Conservation (phyloP, 2,329 filamentous ascomycete genomes). For the Ophiostoma novo-ulmi region DNA sequence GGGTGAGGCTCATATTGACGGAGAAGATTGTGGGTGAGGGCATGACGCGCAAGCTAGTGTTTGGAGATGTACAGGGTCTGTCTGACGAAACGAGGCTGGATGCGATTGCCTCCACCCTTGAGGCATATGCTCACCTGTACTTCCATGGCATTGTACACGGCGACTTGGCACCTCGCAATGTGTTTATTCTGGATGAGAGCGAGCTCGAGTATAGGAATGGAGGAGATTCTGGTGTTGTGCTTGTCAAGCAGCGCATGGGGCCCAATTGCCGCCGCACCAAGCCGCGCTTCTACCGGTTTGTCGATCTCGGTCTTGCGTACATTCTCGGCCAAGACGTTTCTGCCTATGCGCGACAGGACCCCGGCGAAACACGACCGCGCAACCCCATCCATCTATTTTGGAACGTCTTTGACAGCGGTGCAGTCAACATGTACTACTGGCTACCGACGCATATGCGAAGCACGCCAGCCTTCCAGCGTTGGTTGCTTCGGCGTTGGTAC, state of each 20-base stretch:
- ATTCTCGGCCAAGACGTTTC: slow-evolving; percentile 21
- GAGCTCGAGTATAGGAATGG: neutral
- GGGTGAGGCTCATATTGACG: slow-evolving; percentile 24
- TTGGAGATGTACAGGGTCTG: slow-evolving; percentile 22
- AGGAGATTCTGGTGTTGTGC: slow-evolving; percentile 40
- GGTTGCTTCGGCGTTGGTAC: slow-evolving; percentile 26
- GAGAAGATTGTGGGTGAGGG: slow-evolving; percentile 18
- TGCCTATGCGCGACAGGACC: neutral
- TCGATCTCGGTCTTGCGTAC: slow-evolving; percentile 26
- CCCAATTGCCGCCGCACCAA: neutral
- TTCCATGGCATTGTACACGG: slow-evolving; percentile 25
- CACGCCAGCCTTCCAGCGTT: slow-evolving; percentile 22
- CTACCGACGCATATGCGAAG: slow-evolving; percentile 23
- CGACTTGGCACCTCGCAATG: slow-evolving; percentile 27
- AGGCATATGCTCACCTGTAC: slow-evolving; percentile 25
- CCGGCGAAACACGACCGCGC: slow-evolving; percentile 21
- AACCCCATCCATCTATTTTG: slow-evolving; percentile 27
- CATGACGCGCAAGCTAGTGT: slow-evolving; percentile 24
- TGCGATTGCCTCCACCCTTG: slow-evolving; percentile 22
- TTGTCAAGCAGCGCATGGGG: neutral
- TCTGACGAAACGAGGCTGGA: slow-evolving; percentile 19
- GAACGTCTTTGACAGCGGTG: slow-evolving; percentile 25
- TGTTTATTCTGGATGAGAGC: slow-evolving; percentile 21
- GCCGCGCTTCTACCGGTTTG: slow-evolving; percentile 23
- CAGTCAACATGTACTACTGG: slow-evolving; percentile 26